Base-by-base conservation (phyloP, 257 asterid genomes). In the Thymus mandschuricus region DNA sequence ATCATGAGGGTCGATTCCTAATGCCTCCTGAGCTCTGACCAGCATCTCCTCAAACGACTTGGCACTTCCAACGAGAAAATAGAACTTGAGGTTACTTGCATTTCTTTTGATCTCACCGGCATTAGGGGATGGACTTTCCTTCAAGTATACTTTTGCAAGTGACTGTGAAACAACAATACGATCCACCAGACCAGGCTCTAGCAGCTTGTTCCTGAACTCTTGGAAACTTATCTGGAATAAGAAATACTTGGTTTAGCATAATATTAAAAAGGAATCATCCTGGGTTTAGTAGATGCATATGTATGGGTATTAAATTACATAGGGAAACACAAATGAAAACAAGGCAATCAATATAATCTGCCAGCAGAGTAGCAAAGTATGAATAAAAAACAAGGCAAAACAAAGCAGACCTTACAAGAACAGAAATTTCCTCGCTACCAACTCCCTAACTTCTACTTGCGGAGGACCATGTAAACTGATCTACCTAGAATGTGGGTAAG, bases 121-220 rank as follows among this genome's bases (percentile, higher is more conserved):
- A 68, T 15, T 61, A 60, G 88, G 75, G 12, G 84, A 75, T 10
- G 88, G 76, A 48, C 64, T 81, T 78, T 8, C 1, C 9, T 62
- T 88, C 58, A 86, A 84, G 70, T 79, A 93, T 64, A 93, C 86
- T 70, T 86, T 87, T 33, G 97, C 98, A 27, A 82, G 73, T 31
- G 89, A 73, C 74, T 92, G 82, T 1, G 84, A 49, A 49, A 88
- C 82, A 73, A 81, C 86, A 51, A 93, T 82, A 71, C 66, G 90
- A 74, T 93, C 96, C 56, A 90, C 97, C 30, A 86, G 86, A 68
- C 98, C 98, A 73, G 96, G 91, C 84, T 88, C 96, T 68, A 88
- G 94, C 64, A 93, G 81, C 74, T 71, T 85, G 83, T 81, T 88
- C 82, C 82, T 91, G 79, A 93, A 88, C 80, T 88, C 97, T 81